Evolutionary conservation across 805 yeast species (phyloP).

Genomic region (Yarrowia sp.): DNA sequence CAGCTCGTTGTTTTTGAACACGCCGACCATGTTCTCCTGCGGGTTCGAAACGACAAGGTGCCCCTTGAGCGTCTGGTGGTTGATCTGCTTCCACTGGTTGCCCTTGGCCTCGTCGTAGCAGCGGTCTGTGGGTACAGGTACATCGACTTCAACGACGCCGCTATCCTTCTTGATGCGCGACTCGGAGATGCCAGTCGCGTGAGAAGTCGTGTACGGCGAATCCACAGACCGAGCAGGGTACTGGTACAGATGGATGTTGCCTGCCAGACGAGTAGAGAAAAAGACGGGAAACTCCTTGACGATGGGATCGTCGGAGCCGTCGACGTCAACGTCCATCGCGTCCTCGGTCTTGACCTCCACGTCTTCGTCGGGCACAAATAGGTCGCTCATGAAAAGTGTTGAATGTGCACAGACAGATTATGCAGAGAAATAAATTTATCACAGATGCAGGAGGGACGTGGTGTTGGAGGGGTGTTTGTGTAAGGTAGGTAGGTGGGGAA

Average conservation of each 20-base stretch:
- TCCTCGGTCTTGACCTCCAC: constrained; percentile 9
- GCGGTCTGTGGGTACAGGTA: constrained; percentile 65
- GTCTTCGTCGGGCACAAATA: constrained; percentile 18
- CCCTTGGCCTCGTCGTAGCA: constrained; percentile 67
- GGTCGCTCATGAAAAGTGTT: constrained; percentile 20
- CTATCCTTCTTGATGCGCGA: constrained; percentile 61
- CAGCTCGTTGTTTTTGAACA: constrained; percentile 49
- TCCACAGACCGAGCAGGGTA: constrained; percentile 57
- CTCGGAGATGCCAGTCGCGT: constrained; percentile 43
- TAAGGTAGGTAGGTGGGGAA: not conserved
- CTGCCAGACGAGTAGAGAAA: constrained; percentile 38
- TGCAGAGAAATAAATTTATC: constrained; percentile 3
- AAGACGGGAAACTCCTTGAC: constrained; percentile 60
- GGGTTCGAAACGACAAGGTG: constrained; percentile 46
- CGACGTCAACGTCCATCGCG: constrained; percentile 12
- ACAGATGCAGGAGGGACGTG: not conserved
- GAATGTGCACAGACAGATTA: not conserved
- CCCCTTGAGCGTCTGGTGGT: constrained; percentile 66
- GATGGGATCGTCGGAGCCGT: constrained; percentile 50
- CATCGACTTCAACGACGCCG: constrained; percentile 66
- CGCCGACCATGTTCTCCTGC: constrained; percentile 42
- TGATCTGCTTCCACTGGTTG: constrained; percentile 61
- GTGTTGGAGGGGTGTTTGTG: too few species aligned
- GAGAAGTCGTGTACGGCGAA: constrained; percentile 42
- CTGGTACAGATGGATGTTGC: constrained; percentile 50